These are phyloP conservation scores for Tetracentron sinense DNA, from an alignment of 164 flowering plant genomes.

Conservation along the genomic window DNA sequence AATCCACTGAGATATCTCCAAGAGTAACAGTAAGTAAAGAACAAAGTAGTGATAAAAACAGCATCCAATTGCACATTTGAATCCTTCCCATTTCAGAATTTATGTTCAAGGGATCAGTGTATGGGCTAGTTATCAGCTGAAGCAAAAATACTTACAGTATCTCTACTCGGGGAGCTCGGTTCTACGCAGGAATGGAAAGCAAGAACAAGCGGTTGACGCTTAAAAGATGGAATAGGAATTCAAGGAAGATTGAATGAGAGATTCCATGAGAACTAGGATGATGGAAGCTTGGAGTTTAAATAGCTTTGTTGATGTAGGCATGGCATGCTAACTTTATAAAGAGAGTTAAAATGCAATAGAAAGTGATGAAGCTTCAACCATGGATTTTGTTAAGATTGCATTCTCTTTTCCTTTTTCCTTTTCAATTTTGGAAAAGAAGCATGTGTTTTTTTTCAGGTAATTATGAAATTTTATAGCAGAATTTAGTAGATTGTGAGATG, in stretches of 20 bases:
- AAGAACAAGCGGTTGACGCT: slow-evolving; percentile 7
- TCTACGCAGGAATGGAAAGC: slow-evolving; percentile 12
- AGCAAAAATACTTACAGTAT: no score
- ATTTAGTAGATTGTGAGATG: slow-evolving; percentile 28
- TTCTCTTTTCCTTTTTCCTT: no score
- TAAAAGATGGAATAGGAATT: background rate
- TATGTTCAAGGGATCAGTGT: slow-evolving; percentile 10
- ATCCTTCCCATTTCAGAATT: slow-evolving; percentile 35
- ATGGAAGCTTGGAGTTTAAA: slow-evolving; percentile 34
- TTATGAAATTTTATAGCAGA: slow-evolving; percentile 16
- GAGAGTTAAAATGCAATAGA: slow-evolving; percentile 13
- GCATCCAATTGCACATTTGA: slow-evolving; percentile 26
- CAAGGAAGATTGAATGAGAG: slow-evolving; percentile 11
- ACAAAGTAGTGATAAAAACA: slow-evolving; percentile 36
- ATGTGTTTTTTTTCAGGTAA: slow-evolving; percentile 14
- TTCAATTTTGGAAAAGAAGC: slow-evolving; percentile 18
- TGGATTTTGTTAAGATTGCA: background rate
- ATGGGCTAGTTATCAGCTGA: slow-evolving; percentile 9
- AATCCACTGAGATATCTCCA: slow-evolving; percentile 37
- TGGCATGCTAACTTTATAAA: slow-evolving; percentile 16
- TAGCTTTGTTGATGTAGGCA: slow-evolving; percentile 23
- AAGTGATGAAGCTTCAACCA: slow-evolving; percentile 17
- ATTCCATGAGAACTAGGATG: slow-evolving; percentile 9
- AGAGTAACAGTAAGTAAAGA: slow-evolving; percentile 20
- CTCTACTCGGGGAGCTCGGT: background rate